Conservation (phyloP, 2,329 filamentous ascomycete species). For the Corniculantispora saksenae region DNA sequence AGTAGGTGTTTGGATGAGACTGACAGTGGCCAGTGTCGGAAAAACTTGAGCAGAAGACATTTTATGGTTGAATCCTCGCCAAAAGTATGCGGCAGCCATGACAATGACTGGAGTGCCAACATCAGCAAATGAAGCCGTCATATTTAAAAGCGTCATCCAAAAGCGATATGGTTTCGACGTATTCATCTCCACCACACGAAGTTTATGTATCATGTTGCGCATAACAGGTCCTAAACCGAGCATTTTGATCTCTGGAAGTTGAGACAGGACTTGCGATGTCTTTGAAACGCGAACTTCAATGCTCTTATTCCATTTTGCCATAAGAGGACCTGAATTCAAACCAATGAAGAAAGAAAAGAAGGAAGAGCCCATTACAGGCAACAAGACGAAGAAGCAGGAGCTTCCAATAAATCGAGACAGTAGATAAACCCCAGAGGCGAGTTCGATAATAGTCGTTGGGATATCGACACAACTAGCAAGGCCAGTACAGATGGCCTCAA, state of each 20-base stretch:
- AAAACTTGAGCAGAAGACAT: background rate
- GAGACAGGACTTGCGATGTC: background rate
- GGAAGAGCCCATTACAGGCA: background rate
- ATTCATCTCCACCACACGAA: background rate
- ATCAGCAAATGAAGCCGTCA: background rate
- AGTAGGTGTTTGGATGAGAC: background rate
- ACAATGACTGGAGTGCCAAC: conserved; percentile 1
- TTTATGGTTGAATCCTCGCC: background rate
- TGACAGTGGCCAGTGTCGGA: background rate
- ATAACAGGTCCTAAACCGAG: background rate
- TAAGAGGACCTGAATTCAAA: background rate
- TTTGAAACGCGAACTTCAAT: background rate
- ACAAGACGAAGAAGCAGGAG: background rate
- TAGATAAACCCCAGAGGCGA: background rate
- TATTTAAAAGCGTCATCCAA: background rate
- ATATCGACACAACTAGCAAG: background rate
- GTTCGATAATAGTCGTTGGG: background rate
- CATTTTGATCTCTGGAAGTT: conserved; percentile 5
- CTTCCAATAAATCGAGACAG: background rate
- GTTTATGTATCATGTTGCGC: background rate
- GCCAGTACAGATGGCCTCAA: background rate
- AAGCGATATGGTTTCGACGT: background rate
- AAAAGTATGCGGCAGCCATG: conserved; percentile 3
- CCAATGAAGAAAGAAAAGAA: background rate
- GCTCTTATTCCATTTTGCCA: background rate